Evolutionary conservation across 192 early-diverging fungal genomes (phyloP).

Genomic region (Podila horticola): DNA sequence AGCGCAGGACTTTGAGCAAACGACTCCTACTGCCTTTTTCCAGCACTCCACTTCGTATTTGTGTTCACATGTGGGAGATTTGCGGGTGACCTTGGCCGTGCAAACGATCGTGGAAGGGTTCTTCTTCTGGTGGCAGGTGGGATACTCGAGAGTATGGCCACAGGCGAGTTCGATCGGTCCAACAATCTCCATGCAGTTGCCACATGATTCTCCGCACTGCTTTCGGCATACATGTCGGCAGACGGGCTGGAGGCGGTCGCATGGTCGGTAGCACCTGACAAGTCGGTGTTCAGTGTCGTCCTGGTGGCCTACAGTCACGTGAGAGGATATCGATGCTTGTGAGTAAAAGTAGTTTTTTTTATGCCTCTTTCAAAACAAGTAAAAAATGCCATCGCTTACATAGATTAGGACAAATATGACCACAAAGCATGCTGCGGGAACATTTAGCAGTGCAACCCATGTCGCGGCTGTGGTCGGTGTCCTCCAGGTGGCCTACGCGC

Average conservation of each 20-base stretch:
- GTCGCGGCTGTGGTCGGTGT: too few relatives aligned
- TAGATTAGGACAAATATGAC: too few relatives aligned
- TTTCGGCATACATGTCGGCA: slow-evolving; percentile 61
- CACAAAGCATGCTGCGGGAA: too few relatives aligned
- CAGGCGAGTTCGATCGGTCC: slow-evolving; percentile 25
- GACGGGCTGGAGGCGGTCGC: slow-evolving; percentile 41
- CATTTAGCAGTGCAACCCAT: too few relatives aligned
- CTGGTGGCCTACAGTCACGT: too few relatives aligned
- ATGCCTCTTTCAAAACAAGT: too few relatives aligned
- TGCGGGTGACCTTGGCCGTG: slow-evolving; percentile 15
- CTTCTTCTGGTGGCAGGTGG: slow-evolving; percentile 28
- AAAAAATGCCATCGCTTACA: too few relatives aligned
- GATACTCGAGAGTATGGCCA: slow-evolving; percentile 25
- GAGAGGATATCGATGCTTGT: too few relatives aligned
- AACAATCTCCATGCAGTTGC: slow-evolving; percentile 39
- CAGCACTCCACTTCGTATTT: slow-evolving; percentile 34
- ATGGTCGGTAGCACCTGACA: too few relatives aligned
- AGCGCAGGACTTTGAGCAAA: slow-evolving; percentile 48
- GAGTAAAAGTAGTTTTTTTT: too few relatives aligned
- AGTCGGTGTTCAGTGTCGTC: too few relatives aligned
- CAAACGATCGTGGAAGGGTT: slow-evolving; percentile 27
- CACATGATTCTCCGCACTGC: slow-evolving; percentile 61
- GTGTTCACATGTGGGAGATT: slow-evolving; percentile 58
- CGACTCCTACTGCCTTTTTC: neutral
- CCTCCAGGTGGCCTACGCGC: too few relatives aligned